Base-by-base conservation (phyloP, 1,139 yeast genomes). In the Suhomyces panamericanus region DNA sequence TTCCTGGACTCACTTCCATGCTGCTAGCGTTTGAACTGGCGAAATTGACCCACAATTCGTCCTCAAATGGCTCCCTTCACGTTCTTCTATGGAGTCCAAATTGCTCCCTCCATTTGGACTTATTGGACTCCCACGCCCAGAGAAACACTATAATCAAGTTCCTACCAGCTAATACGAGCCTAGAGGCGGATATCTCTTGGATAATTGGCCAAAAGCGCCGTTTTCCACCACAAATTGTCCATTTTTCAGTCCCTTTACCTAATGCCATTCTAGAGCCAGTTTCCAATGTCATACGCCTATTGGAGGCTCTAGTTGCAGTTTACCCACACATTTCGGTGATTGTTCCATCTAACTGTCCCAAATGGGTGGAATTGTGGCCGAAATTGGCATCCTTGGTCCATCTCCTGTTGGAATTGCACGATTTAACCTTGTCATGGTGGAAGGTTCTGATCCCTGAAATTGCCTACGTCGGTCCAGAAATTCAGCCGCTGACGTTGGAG, bases 301-400 rank as follows among this genome's bases (percentile, higher is more conserved):
- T 36, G 12, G 5, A 13, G 17, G 28, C 12, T 26, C 20, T 41
- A 30, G 24, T 14, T 4, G 16, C n/a, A 3, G 14, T n/a, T 5
- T 41, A 24, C 28, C 44, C 40, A 2, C 11, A 32, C 3, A 32
- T 41, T 5, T 41, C 44, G 29, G 17, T 41, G 13, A 6, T 36
- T 11, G 34, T 37, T 10, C 44, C 44, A 5, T 11, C 40, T 4
- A 17, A 35, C 14, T 16, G 31, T 11, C 27, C 13, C 3, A 11
- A n/a, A 15, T 41, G 44, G 44, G 27, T 24, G 16, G 24, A 22
- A 4, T 37, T 37, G 9, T 37, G 41, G 40, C 16, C 20, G 3
- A 8, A 22, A n/a, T 9, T 42, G 10, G 14, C 11, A 6, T 26
- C 22, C 7, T 9, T 11, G 12, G 16, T 37, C 3, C 26, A 29